Conservation (phyloP, 345 rosid genomes). For the Acer negundo region DNA sequence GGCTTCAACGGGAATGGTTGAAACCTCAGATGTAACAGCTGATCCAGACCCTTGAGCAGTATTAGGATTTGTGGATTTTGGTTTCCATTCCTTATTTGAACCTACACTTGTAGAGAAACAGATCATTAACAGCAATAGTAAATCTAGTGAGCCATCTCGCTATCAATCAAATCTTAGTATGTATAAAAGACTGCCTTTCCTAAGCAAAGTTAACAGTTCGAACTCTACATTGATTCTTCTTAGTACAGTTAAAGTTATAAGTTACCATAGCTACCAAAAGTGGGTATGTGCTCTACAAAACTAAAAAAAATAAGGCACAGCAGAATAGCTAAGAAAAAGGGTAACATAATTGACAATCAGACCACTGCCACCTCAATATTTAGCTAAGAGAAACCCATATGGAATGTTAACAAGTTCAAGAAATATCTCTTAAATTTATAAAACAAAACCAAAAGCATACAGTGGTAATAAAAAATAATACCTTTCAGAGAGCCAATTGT, state of each 20-base stretch:
- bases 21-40: conserved; percentile 48
- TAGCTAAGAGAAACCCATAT: neutral
- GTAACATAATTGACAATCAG: neutral
- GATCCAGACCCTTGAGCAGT: conserved; percentile 52
- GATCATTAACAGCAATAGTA: conserved; percentile 12
- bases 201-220: neutral
- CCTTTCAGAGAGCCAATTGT: conserved; percentile 69
- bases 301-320: neutral
- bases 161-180: conserved; percentile 14
- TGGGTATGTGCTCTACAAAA: neutral
- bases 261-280: neutral
- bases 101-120: conserved; percentile 47
- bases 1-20: conserved; percentile 46
- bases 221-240: neutral
- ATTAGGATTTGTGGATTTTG: conserved; percentile 61
- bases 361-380: neutral
- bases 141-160: conserved; percentile 13
- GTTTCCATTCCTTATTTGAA: conserved; percentile 86
- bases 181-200: neutral
- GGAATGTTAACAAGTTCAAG: neutral
- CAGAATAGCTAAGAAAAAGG: neutral
- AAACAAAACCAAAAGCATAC: neutral
- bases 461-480: conserved; percentile 20
- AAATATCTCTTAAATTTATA: neutral
- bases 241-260: neutral